These are phyloP conservation scores for Hymenoscyphus linearis DNA, from an alignment of 2,329 filamentous ascomycete genomes.

Conservation along the genomic window DNA sequence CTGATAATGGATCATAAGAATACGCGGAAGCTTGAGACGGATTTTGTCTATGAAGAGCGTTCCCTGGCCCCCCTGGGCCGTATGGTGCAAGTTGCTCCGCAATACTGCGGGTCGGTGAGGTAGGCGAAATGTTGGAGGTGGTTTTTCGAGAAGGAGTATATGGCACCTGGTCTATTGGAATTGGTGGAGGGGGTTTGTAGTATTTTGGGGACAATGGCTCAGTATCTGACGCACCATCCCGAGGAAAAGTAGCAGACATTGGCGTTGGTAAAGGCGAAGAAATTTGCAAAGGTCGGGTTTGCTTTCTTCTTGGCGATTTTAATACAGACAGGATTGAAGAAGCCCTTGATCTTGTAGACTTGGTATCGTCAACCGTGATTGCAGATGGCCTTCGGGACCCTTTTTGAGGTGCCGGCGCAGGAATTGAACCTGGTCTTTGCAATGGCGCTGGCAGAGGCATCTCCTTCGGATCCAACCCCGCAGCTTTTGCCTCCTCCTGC, in stretches of 20 bases:
- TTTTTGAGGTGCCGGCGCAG: constrained; percentile 27
- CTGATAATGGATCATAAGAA: constrained; percentile 11
- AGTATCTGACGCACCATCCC: constrained; percentile 48
- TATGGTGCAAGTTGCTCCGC: constrained; percentile 25
- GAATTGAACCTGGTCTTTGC: constrained; percentile 25
- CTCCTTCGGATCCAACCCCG: constrained; percentile 45
- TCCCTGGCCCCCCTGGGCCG: constrained; percentile 5
- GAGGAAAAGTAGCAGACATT: constrained; percentile 53
- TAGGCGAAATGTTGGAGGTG: constrained; percentile 11
- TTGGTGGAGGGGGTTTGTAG: constrained; percentile 52
- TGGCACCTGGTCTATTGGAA: constrained; percentile 44
- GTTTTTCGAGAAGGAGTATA: constrained; percentile 27
- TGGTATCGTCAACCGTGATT: constrained; percentile 36
- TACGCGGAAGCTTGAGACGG: constrained; percentile 18
- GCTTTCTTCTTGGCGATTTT: constrained; percentile 45
- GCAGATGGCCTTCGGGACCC: constrained; percentile 37
- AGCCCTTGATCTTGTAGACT: constrained; percentile 47
- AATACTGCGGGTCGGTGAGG: constrained; percentile 25
- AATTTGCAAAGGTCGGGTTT: constrained; percentile 46
- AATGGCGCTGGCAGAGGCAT: constrained; percentile 32
- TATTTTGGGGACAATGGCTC: constrained; percentile 51
- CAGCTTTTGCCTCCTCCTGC: constrained; percentile 67
- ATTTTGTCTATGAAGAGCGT: constrained; percentile 14
- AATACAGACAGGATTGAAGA: constrained; percentile 58
- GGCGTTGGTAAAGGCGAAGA: constrained; percentile 63